Conservation (phyloP, 225 moss, liverwort and hornwort genomes). For the Physcomitrium patens region DNA sequence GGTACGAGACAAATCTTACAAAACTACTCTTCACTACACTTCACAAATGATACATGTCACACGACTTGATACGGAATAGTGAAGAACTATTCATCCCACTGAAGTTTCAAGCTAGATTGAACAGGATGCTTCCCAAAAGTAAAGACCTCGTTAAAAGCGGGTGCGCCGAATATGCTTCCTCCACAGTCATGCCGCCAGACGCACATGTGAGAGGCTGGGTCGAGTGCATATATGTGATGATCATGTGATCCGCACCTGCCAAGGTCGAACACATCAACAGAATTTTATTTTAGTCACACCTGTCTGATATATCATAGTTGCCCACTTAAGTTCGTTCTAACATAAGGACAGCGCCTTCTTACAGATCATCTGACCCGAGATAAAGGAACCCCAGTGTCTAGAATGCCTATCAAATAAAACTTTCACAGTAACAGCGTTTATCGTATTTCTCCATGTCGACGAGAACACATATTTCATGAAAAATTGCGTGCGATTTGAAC, state of each 20-base stretch:
- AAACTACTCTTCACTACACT: background rate
- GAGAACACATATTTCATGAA: background rate
- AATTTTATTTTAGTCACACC: background rate
- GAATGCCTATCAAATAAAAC: background rate
- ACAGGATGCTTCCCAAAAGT: background rate
- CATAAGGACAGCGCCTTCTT: background rate
- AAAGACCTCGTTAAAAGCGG: constrained; percentile 48
- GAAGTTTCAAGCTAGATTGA: background rate
- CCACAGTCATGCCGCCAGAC: constrained; percentile 47
- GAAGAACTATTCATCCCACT: background rate
- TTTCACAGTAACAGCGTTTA: background rate
- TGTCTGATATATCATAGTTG: background rate
- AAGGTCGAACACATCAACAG: constrained; percentile 6
- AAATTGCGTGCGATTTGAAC: constrained; percentile 4
- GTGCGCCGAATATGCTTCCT: constrained; percentile 56
- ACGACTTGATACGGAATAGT: background rate
- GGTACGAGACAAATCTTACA: background rate
- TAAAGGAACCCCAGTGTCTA: background rate
- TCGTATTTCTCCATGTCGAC: constrained; percentile 1
- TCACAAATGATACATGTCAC: background rate
- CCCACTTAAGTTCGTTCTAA: constrained; percentile 4
- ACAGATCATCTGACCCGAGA: background rate
- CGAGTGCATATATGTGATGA: constrained; percentile 52
- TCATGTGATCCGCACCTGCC: constrained; percentile 60
- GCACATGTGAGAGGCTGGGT: constrained; percentile 35